phyloP scores from a whole-genome alignment of 352 stramenopile genomes.

The Globisporangium alternatum region DNA sequence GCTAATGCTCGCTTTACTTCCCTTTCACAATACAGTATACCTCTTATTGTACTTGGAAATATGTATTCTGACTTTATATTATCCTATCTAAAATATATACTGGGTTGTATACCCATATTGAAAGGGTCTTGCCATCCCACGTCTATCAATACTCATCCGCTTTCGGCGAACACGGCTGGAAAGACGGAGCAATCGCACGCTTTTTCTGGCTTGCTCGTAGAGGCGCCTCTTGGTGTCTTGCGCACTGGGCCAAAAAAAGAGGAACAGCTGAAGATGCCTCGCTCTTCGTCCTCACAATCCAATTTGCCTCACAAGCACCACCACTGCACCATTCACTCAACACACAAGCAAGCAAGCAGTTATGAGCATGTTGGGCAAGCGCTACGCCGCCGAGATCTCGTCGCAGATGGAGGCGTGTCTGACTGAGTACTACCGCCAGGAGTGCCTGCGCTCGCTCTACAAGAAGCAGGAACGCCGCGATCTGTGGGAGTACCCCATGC shows the following conservation, averaged over 20 bases:
- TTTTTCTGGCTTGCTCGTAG: slow-evolving; percentile 9
- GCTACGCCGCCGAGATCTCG: slow-evolving; percentile 57
- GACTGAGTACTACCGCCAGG: slow-evolving; percentile 82
- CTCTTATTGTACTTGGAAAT: neutral
- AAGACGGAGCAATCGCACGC: slow-evolving; percentile 10
- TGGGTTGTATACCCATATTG: too few relatives aligned
- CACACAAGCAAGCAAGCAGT: slow-evolving; percentile 18
- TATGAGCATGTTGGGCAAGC: slow-evolving; percentile 61
- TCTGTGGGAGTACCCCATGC: slow-evolving; percentile 39
- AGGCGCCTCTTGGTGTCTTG: neutral
- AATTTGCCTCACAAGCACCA: slow-evolving; percentile 39
- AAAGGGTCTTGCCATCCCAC: slow-evolving; percentile 1
- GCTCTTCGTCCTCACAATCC: slow-evolving; percentile 25
- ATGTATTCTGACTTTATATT: too few relatives aligned
- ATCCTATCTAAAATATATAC: neutral
- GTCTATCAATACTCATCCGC: slow-evolving; percentile 14
- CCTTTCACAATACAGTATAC: neutral
- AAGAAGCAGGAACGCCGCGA: slow-evolving; percentile 47
- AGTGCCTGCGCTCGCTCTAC: slow-evolving; percentile 76
- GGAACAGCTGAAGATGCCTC: slow-evolving; percentile 9
- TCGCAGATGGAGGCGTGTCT: slow-evolving; percentile 54
- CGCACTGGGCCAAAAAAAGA: neutral
- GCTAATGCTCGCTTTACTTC: slow-evolving; percentile 4
- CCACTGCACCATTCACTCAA: slow-evolving; percentile 11
- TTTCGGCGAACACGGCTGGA: slow-evolving; percentile 17